A percentile compares a stretch with the other conserved stretches of the same genome.
Evolutionary conservation across 1,284 basidiomycete genomes (phyloP).

Genomic region (Thecaphora thlaspeos): DNA sequence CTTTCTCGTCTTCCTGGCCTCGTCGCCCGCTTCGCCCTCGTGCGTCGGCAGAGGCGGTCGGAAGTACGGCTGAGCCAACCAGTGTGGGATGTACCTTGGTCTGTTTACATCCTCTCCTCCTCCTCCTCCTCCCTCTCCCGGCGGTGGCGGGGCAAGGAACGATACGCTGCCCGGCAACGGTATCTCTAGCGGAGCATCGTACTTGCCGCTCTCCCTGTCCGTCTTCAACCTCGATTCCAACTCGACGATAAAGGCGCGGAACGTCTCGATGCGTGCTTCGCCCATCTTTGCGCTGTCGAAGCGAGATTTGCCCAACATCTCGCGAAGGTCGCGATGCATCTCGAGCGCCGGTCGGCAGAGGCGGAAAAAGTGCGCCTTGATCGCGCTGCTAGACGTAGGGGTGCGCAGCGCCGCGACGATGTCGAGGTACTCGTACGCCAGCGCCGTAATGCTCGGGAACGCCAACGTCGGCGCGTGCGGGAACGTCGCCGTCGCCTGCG

Average conservation of each 20-base stretch:
- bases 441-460: conserved; percentile 67
- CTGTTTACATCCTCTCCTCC: conserved; percentile 47
- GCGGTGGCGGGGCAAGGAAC: conserved; percentile 15
- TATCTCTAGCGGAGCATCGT: conserved; percentile 9
- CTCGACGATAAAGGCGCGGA: conserved; percentile 66
- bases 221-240: conserved; percentile 70
- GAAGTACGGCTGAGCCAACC: conserved; percentile 83
- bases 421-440: conserved; percentile 82
- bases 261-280: conserved; percentile 63
- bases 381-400: conserved; percentile 70
- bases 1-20: neutral
- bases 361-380: conserved; percentile 93
- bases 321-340: conserved; percentile 71
- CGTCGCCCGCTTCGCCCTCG: conserved; percentile 1
- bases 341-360: conserved; percentile 76
- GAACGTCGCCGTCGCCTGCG: conserved; percentile 15
- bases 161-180: conserved; percentile 16
- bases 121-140: conserved; percentile 59
- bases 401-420: conserved; percentile 76
- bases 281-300: conserved; percentile 51
- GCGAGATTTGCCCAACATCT: conserved; percentile 64
- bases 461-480: conserved; percentile 36
- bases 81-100: conserved; percentile 69
- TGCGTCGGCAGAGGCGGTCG: conserved; percentile 60
- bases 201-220: conserved; percentile 46